A percentile compares a stretch with the other conserved stretches of the same genome.
These are phyloP conservation scores for Tricholoma terreum DNA, from an alignment of 768 basidiomycete genomes.

Conservation along the genomic window DNA sequence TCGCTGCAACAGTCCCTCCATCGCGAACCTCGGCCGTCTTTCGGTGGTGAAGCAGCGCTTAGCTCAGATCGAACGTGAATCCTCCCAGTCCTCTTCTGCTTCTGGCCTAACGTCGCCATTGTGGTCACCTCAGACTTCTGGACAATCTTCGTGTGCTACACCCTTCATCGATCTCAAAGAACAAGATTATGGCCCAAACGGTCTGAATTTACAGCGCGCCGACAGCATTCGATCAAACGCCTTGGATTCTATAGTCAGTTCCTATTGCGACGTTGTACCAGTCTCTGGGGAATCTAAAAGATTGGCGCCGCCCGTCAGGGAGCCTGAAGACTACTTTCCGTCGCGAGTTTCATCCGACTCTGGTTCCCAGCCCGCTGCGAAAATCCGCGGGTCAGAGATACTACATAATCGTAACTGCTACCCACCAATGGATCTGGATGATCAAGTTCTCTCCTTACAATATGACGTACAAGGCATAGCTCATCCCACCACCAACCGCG, in stretches of 20 bases:
- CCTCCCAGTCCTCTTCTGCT: conserved; percentile 17
- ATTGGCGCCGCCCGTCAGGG: too few species aligned
- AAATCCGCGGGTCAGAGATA: background rate
- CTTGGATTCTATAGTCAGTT: conserved; percentile 24
- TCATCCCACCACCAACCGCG: background rate
- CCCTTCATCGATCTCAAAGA: background rate
- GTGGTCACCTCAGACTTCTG: conserved; percentile 5
- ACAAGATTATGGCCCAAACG: background rate
- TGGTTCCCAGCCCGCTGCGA: background rate
- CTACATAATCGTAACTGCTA: conserved; percentile 8
- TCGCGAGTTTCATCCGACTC: background rate
- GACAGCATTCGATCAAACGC: conserved; percentile 13
- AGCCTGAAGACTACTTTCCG: background rate
- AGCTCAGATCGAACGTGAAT: conserved; percentile 50
- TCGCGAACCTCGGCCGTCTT: conserved; percentile 54
- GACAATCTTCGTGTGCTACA: background rate
- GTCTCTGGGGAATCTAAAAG: background rate
- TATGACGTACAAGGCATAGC: conserved; percentile 11
- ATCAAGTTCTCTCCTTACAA: conserved; percentile 12
- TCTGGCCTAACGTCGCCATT: conserved; percentile 7
- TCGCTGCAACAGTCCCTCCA: conserved; percentile 50
- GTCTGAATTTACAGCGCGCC: conserved; percentile 4
- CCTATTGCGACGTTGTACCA: conserved; percentile 14
- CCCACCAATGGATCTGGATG: conserved; percentile 1
- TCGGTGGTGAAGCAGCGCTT: conserved; percentile 68